Evolutionary conservation across 257 asterid species (phyloP), one percentile per base, ranked within the genome.

Genomic region (Lavandula angustifolia): DNA sequence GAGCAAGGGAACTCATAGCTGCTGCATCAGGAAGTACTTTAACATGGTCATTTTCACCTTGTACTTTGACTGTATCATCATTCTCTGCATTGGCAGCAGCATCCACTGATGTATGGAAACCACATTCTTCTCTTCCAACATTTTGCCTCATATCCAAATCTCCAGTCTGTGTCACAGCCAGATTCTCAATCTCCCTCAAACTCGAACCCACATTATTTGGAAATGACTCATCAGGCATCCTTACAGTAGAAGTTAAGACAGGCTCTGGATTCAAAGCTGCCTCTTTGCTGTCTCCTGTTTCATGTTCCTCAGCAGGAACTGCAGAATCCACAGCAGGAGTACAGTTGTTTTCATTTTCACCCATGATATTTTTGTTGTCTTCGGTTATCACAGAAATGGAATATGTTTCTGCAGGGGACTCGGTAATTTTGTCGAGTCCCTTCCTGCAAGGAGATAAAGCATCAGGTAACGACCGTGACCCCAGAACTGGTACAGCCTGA

Each of bases 291-390:
- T 33, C 50, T 17, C 32, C 77, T 42, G 59, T 64, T 54, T 54
- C 62, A 67, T 42, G 46, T 0, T 18, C 55, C 66, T 67, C 50
- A 33, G 65, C n/a, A 6, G 69, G 35, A 63, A 12, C 46, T 34
- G 60, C 56, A 10, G 16, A 22, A 22, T 22, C 57, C 58, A 55
- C 79, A 62, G 60, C 68, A 10, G 63, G 54, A 73, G 69, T 55
- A 43, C 16, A 22, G 32, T 12, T 62, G 52, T 38, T 54, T 47
- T 74, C 80, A 35, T 48, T 66, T 60, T 61, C 81, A 65, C 54
- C 60, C 22, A 11, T 14, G 35, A 40, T 80, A 56, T 27, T 33
- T 61, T 44, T 74, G 38, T 78, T 53, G 50, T 32, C 73, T 60
- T 64, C 16, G 9, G 51, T 4, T 32, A 71, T 53, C 62, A 57